Base-by-base conservation (phyloP, 108 stramenopile genomes). In the Skeletonema tropicum region DNA sequence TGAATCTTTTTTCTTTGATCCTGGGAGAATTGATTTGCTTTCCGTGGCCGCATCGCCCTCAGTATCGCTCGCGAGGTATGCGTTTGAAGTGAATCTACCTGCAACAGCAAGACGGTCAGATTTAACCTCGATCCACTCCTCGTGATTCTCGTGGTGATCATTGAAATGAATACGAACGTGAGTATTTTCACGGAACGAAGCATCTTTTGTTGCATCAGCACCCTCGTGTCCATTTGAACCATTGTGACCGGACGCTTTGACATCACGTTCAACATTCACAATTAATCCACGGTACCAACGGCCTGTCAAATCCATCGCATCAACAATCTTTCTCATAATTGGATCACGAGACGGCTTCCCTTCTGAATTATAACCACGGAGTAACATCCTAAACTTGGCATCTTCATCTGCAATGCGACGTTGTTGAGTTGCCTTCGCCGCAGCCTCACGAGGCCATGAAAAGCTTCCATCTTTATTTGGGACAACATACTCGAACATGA, bases 361-460 rank as follows among this genome's bases (percentile, higher is more conserved):
- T 23, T 87, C 66, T 31, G 81, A 67, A 65, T 91, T 87, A 2
- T 92, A 31, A 21, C 91, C 91, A 13, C 86, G 80, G 6, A 95
- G 74, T 48, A 87, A 55, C 14, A 64, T 62, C 31, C 92, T 79
- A 77, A 95, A 95, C 23, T 68, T 64, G 17, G 75, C 74, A 79
- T 92, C 92, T 68, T 90, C 89, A 33, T 91, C 92, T 39, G 85
- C 90, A 49, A 92, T 82, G 5, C 85, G 77, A 13, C 82, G 81
- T 3, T 70, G 85, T 14, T 72, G 73, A 36, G 92, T 92, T n/a
- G 92, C 94, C 66, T 90, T 95, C 19, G 92, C 94, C 15, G 94
- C 94, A 19, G 90, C 90, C 84, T 95, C 94, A 57, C 94, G 76
- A 26, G 94, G 94, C 92, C 92, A 95, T 11, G 87, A 74, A 36